These are phyloP conservation scores for Amanita molliuscula DNA, from an alignment of 768 basidiomycete genomes.

Conservation along the genomic window DNA sequence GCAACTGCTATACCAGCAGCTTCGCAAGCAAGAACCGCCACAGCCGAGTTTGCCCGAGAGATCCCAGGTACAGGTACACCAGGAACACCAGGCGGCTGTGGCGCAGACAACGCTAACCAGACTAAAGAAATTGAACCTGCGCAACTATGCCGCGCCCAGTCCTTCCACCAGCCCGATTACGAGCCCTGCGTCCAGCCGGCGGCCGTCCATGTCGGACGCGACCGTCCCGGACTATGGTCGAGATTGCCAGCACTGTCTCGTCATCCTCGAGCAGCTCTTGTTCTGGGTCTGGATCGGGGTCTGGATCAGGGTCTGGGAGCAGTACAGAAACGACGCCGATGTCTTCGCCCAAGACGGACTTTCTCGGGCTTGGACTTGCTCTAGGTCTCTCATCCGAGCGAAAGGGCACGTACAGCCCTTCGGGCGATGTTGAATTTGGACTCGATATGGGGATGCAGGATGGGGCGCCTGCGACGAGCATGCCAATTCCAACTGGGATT, in stretches of 20 bases:
- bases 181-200: neutral
- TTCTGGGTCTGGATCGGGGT: neutral
- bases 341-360: neutral
- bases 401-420: neutral
- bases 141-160: conserved; percentile 40
- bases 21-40: conserved; percentile 7
- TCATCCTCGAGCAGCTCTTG: neutral
- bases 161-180: neutral
- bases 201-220: neutral
- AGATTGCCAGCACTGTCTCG: neutral
- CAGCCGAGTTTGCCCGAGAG: neutral
- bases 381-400: neutral
- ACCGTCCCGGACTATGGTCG: neutral
- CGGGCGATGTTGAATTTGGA: neutral
- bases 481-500: neutral
- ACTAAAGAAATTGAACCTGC: conserved; percentile 30
- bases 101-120: conserved; percentile 23
- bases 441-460: conserved; percentile 6
- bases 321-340: conserved; percentile 2
- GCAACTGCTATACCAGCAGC: conserved; percentile 8
- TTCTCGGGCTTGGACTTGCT: neutral
- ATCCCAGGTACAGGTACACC: conserved; percentile 7
- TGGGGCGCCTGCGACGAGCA: conserved; percentile 1
- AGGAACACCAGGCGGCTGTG: conserved; percentile 14
- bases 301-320: conserved; percentile 1